Percentiles rank a stretch among this genome's conserved stretches.
Conservation (phyloP, 768 basidiomycete genomes). For the Mycena latifolia region DNA sequence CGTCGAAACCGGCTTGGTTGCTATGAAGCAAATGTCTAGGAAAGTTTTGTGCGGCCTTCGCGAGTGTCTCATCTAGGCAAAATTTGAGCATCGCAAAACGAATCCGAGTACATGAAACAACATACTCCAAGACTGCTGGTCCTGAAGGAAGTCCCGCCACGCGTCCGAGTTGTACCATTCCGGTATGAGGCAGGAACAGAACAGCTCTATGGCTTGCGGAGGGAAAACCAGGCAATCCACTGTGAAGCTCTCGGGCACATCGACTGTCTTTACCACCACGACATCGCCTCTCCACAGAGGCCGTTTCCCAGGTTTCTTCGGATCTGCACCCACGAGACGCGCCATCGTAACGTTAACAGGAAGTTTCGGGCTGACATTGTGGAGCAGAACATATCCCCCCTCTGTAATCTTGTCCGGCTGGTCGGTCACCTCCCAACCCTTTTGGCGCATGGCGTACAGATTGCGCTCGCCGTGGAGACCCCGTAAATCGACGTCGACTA, state of each 20-base stretch:
- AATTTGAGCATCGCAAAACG: no score
- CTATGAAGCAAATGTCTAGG: no score
- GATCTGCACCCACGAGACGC: slow-evolving; percentile 5
- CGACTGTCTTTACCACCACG: slow-evolving; percentile 15
- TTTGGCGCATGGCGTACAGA: slow-evolving; percentile 5
- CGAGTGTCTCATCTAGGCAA: no score
- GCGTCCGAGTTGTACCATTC: no score
- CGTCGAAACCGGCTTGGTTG: no score
- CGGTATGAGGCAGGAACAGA: no score
- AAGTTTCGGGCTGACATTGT: slow-evolving; percentile 21
- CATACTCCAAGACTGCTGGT: no score
- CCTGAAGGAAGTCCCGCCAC: no score
- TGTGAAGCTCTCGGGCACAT: slow-evolving; percentile 4
- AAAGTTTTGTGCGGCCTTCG: no score
- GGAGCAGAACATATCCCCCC: slow-evolving; percentile 10
- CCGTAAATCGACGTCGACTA: slow-evolving; percentile 16
- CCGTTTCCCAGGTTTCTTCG: slow-evolving; percentile 12
- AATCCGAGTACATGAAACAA: no score
- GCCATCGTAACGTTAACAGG: slow-evolving; percentile 19
- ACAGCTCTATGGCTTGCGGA: not conserved
- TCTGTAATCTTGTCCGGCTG: not conserved
- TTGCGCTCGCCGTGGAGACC: slow-evolving; percentile 5
- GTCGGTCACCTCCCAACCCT: not conserved
- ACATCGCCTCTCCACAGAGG: slow-evolving; percentile 25
- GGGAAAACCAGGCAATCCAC: slow-evolving; percentile 9